Evolutionary conservation across 768 basidiomycete species (phyloP), one percentile per base, ranked within the genome.

Genomic region (Mycena epipterygia): DNA sequence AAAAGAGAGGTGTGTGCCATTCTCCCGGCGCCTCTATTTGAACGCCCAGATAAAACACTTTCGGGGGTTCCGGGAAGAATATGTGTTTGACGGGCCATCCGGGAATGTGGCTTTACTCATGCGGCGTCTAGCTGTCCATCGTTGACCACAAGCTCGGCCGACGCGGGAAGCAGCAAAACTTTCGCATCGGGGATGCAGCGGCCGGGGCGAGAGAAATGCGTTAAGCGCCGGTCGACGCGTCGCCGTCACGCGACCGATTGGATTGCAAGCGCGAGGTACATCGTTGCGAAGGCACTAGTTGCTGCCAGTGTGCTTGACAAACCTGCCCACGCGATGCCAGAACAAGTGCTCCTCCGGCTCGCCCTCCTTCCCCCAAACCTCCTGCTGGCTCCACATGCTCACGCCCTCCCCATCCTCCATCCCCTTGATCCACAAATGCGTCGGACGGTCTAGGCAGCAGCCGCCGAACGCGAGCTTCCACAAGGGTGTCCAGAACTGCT

Each of bases 401-500:
- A 78, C 77, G 60, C 80, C 80, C 25, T 72, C 62, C 5, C 66
- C 76, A 8, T 75, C 70, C 39, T 75, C 71, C 67, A 86, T 64
- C 23, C 79, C 75, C 41, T 84, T 79, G 14, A 90, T 73, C 82
- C 85, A 89, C 0, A 85, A 16, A 76, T 88, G 84, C 3, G 87
- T 86, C 14, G 89, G 88, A 9, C 89, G 82, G 71, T 92, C 90
- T 46, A 93, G 73, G 68, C 81, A 81, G 74, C 93, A 94, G 17
- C 93, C 92, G 73, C 89, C 91, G 63, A 91, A 89, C 1, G 81
- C 79, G 0, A 84, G 44, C 7, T 76, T 75, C 93, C 93, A 95
- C 5, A 93, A 7, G 0, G 93, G 93, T 2, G 90, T 85, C 93
- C 92, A 94, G 56, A 92, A 84, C 0, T 82, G 70, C 78, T 95